Evolutionary conservation across 768 basidiomycete species (phyloP).

Genomic region (Podaxis sp.): DNA sequence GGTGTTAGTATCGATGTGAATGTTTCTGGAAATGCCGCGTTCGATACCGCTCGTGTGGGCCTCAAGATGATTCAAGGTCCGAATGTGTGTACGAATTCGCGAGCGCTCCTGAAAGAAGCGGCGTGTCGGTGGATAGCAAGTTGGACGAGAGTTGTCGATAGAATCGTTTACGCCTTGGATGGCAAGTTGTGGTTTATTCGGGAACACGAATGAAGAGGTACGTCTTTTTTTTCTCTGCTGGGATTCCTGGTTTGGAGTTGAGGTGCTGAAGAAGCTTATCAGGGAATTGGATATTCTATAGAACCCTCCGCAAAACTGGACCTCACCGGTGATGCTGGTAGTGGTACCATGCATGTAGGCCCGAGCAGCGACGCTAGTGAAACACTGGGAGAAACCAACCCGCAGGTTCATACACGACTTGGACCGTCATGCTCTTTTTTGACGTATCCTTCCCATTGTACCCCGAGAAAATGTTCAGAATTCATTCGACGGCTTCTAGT

Average conservation of each 20-base stretch:
- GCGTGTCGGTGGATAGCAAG: background rate
- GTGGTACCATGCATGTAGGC: too few species aligned
- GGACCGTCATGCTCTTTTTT: background rate
- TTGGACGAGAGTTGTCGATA: background rate
- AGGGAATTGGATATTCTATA: too few species aligned
- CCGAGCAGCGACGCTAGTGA: background rate
- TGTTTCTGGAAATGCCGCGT: too few species aligned
- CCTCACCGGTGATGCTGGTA: too few species aligned
- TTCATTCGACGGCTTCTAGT: slow-evolving; percentile 7
- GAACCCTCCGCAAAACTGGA: too few species aligned
- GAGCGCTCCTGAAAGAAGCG: background rate
- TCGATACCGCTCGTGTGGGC: too few species aligned
- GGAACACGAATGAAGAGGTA: background rate
- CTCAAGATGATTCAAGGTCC: too few species aligned
- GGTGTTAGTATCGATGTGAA: too few species aligned
- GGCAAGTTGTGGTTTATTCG: background rate
- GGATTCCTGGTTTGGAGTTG: background rate
- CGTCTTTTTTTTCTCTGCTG: background rate
- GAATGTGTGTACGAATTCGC: background rate
- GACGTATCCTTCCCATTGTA: slow-evolving; percentile 11
- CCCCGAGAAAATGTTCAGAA: slow-evolving; percentile 10
- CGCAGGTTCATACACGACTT: background rate
- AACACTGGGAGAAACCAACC: background rate
- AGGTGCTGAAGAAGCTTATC: too few species aligned
- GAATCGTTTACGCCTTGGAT: slow-evolving; percentile 1